These are phyloP conservation scores for Tylopilus sp. DNA, from an alignment of 768 basidiomycete genomes.

Conservation along the genomic window DNA sequence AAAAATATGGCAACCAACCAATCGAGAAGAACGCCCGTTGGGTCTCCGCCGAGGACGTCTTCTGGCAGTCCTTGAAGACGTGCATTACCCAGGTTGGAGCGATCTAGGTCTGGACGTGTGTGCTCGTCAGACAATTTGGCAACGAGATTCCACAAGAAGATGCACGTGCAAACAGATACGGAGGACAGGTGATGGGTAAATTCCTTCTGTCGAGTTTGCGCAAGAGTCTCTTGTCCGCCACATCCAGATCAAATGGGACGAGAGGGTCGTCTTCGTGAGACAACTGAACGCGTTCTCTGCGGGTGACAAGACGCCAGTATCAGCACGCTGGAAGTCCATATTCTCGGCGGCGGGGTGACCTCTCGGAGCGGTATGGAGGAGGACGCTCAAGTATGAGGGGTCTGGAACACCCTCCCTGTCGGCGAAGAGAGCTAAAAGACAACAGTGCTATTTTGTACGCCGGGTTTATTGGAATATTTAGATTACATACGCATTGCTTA, in stretches of 20 bases:
- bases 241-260: slow-evolving; percentile 13
- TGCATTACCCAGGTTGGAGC: slow-evolving; percentile 78
- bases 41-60: slow-evolving; percentile 65
- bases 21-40: slow-evolving; percentile 65
- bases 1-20: slow-evolving; percentile 79
- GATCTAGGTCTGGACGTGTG: slow-evolving; percentile 49
- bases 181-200: slow-evolving; percentile 66
- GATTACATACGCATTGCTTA: too few species aligned
- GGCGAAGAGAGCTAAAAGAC: not conserved
- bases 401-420: not conserved
- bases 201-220: slow-evolving; percentile 66
- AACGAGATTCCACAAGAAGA: slow-evolving; percentile 9
- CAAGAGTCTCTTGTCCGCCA: slow-evolving; percentile 52
- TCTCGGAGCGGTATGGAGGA: not conserved
- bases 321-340: slow-evolving; percentile 18
- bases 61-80: slow-evolving; percentile 66
- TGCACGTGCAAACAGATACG: slow-evolving; percentile 76
- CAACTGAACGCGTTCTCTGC: slow-evolving; percentile 1
- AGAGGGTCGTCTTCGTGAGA: slow-evolving; percentile 18
- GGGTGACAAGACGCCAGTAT: slow-evolving; percentile 2
- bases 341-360: not conserved
- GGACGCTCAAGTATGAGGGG: not conserved
- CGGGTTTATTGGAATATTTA: too few species aligned
- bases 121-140: not conserved
- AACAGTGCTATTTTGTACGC: not conserved